phyloP scores from a whole-genome alignment of 345 rosid genomes.

The Lepidium sativum region DNA sequence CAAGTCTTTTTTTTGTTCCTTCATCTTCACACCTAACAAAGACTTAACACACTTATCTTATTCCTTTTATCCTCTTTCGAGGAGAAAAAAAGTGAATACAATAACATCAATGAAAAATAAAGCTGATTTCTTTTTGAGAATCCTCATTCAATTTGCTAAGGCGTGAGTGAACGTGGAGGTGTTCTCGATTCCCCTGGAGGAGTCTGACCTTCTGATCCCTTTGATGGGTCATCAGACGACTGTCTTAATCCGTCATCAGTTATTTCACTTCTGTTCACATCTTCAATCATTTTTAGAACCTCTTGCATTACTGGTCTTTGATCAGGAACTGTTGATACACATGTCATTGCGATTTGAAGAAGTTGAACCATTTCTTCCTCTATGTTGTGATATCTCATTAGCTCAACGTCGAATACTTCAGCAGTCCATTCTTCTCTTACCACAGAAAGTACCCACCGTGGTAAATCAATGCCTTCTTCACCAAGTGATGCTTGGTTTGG shows the following conservation, averaged over 20 bases:
- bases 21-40: slow-evolving; percentile 22
- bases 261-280: slow-evolving; percentile 67
- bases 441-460: slow-evolving; percentile 95
- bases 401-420: slow-evolving; percentile 87
- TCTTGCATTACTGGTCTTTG: slow-evolving; percentile 83
- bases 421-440: slow-evolving; percentile 99
- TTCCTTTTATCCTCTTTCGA: slow-evolving; percentile 23
- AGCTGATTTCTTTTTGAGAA: slow-evolving; percentile 4
- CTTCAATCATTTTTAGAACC: slow-evolving; percentile 87
- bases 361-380: slow-evolving; percentile 99
- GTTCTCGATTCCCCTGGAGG: slow-evolving; percentile 71
- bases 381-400: slow-evolving; percentile 82
- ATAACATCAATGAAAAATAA: background rate
- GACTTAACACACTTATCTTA: slow-evolving; percentile 21
- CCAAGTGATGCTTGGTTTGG: slow-evolving; percentile 95
- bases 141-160: slow-evolving; percentile 21
- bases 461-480: slow-evolving; percentile 93
- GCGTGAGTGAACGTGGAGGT: slow-evolving; percentile 52
- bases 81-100: slow-evolving; percentile 16
- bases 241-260: slow-evolving; percentile 77
- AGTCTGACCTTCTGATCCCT: slow-evolving; percentile 84
- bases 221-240: slow-evolving; percentile 94
- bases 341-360: slow-evolving; percentile 89
- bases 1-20: slow-evolving; percentile 7
- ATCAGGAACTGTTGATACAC: slow-evolving; percentile 82